Evolutionary conservation across 306 rosid genomes (phyloP), one percentile per base, ranked within the genome.

Genomic region (Medicago arabica): DNA sequence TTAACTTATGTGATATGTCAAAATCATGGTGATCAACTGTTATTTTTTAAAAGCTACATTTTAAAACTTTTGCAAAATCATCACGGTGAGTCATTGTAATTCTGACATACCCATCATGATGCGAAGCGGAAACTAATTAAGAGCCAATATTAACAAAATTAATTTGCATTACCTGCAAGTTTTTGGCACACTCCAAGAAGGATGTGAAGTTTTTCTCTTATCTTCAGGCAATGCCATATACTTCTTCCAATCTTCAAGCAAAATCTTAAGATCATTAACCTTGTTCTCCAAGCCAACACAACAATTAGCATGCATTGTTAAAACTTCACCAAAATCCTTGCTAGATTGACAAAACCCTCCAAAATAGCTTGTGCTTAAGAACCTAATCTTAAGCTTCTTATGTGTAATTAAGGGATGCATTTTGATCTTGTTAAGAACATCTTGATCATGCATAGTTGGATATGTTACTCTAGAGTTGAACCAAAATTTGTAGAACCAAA

Each of bases 261-360:
- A 70, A 73, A 84, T 75, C 31, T 41, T 78, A 9, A 94, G 98
- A 81, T 92, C 98, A 68, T 78, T 53, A 76, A 94, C 72, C 50
- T 94, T 94, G 75, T 87, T 94, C 0, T 85, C 73, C 4, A 87
- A 81, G 43, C 98, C 98, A 34, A 87, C 60, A 72, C 98, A 94
- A 38, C 98, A 94, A 78, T 94, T 94, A 5, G 97, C 98, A 71
- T 94, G 98, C 97, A 92, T 83, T 4, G 98, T 94, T 41, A 78
- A 71, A 8, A 84, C 95, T 23, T 28, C 9, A 86, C 71, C 80
- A 0, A 94, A 53, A 59, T 92, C 84, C 34, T 23, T 41, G 47
- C 88, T 78, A 1, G 81, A 15, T 38, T 90, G 74, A 64, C 98
- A 94, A 82, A 94, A 92, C 21, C 98, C 98, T 9, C 96, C 96